Evolutionary conservation across 805 yeast genomes (phyloP), one percentile per base, ranked within the genome.

Genomic region (Metahyphopichia silvanorum): DNA sequence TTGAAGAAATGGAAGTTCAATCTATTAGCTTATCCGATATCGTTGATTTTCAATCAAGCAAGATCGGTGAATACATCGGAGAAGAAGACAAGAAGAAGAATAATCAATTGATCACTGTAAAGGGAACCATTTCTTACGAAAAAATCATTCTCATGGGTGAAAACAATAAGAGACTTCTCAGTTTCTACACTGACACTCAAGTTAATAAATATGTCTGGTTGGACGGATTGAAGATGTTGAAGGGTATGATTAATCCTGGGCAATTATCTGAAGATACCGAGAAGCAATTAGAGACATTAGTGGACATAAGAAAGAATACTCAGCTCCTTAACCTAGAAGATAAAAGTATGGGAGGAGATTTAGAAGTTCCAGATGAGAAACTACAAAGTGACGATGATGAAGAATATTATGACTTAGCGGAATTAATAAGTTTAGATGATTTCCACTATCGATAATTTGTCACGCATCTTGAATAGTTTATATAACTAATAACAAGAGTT

Each of bases 201-300:
- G 86, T 81, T 29, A 71, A 76, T 30, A 77, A 82, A 26, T 76
- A 74, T 33, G 74, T 79, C 6, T 86, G 94, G 94, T 60, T 82
- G 21, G 95, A 86, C 57, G 95, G 94, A 0, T 54, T 86, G 34
- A 77, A 76, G 46, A 59, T 66, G 67, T 60, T 66, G 42, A 60
- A 57, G 39, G 67, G 66, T 4, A 44, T 49, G 40, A 51, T 45
- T 3, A 51, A 51, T 14, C 49, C 52, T 1, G 60, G 60, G 12
- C 55, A 57, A 21, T 53, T 66, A 20, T 63, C 69, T 0, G 40
- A 34, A 7, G 69, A 65, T 20, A 65, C 73, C 6, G 54, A 57
- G 13, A 48, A 48, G 17, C 71, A 66, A 39, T 43, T 65, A 22
- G 47, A 53, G 17, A 40, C 51, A 11, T 54, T 66, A 42, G 44